phyloP scores from a whole-genome alignment of 805 yeast species.

The Torulaspora quercuum region DNA sequence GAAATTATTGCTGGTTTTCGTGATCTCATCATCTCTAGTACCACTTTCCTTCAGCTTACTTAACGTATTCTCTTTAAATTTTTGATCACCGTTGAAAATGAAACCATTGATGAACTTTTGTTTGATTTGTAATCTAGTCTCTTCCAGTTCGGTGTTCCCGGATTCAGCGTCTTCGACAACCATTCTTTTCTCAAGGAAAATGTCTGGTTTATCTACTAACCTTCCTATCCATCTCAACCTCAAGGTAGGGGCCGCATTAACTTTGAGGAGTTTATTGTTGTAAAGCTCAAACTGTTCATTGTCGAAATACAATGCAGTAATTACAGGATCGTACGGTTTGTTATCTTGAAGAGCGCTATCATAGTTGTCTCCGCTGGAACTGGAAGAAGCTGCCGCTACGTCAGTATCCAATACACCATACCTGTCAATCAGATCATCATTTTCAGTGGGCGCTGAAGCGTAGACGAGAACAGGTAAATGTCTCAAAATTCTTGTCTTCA shows the following conservation, averaged over 20 bases:
- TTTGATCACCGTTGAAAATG: conserved; percentile 48
- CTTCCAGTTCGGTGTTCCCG: conserved; percentile 51
- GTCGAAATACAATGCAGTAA: conserved; percentile 86
- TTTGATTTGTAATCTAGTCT: conserved; percentile 65
- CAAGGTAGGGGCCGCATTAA: conserved; percentile 65
- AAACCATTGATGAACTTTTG: conserved; percentile 79
- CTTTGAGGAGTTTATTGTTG: conserved; percentile 74
- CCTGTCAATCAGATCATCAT: conserved; percentile 29
- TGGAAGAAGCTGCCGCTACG: conserved; percentile 30
- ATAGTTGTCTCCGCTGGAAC: conserved; percentile 45
- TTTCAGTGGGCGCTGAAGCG: conserved; percentile 39
- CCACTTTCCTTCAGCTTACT: conserved; percentile 63
- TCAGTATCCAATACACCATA: conserved; percentile 27
- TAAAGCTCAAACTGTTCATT: conserved; percentile 78
- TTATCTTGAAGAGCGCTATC: conserved; percentile 42
- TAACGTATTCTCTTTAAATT: conserved; percentile 48
- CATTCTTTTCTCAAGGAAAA: conserved; percentile 74
- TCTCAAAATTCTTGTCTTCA: conserved; percentile 89
- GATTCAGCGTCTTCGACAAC: conserved; percentile 50
- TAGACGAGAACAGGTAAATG: conserved; percentile 90
- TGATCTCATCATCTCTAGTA: conserved; percentile 49
- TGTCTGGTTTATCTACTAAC: conserved; percentile 69
- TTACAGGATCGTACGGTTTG: conserved; percentile 66
- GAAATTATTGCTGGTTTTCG: conserved; percentile 52
- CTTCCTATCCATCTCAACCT: conserved; percentile 91